phyloP scores from a whole-genome alignment of 1,139 yeast species.

The Lizanozyma gosingica region DNA sequence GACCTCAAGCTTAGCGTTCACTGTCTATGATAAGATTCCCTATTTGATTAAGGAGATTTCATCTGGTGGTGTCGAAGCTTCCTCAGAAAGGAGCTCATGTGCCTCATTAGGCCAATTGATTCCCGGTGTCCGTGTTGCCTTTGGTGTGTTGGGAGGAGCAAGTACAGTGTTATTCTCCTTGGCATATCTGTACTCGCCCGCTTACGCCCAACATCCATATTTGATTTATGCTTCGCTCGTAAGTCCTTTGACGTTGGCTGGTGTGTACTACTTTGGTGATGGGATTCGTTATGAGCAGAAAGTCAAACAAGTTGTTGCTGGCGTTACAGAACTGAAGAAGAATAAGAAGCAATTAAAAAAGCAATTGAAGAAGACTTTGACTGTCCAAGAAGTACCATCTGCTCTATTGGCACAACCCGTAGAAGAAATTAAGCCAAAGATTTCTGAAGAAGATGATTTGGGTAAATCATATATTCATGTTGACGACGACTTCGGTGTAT shows the following conservation, averaged over 20 bases:
- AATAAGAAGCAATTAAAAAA: constrained; percentile 1
- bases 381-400: constrained; percentile 4
- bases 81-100: not conserved
- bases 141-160: constrained; percentile 14
- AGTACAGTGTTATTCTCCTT: constrained; percentile 25
- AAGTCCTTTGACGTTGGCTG: constrained; percentile 20
- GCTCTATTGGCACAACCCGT: constrained; percentile 3
- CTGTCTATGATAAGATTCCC: not conserved
- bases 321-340: constrained; percentile 1
- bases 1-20: constrained; percentile 12
- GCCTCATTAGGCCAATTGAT: not conserved
- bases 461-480: constrained; percentile 39
- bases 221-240: constrained; percentile 34
- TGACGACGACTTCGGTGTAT: constrained; percentile 24
- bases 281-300: not conserved
- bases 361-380: no score
- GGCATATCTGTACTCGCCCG: constrained; percentile 27
- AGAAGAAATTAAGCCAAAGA: constrained; percentile 8
- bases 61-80: not conserved
- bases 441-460: constrained; percentile 16
- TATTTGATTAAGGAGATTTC: not conserved
- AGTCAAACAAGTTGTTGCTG: constrained; percentile 5
- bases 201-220: constrained; percentile 35
- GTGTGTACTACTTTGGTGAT: constrained; percentile 10
- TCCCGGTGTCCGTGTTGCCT: constrained; percentile 12